These are phyloP conservation scores for Talaromyces atroroseus DNA, from an alignment of 2,329 filamentous ascomycete species.

Conservation along the genomic window DNA sequence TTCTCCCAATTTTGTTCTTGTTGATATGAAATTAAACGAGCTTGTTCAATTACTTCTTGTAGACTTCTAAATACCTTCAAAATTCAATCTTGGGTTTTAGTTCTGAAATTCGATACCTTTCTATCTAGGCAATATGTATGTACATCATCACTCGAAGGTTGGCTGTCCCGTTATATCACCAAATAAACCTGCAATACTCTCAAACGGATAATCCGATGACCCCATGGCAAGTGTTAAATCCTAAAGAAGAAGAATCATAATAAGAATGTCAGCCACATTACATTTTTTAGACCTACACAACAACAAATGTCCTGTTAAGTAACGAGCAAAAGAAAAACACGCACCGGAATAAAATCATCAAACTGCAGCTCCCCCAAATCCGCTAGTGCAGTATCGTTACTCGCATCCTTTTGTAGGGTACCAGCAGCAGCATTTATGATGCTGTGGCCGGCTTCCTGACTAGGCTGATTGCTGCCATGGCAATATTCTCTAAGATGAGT, in stretches of 20 bases:
- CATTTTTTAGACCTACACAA: too few species aligned
- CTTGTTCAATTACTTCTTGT: background rate
- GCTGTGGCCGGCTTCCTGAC: background rate
- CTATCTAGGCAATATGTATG: background rate
- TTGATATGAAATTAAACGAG: background rate
- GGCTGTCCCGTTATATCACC: slow-evolving; percentile 22
- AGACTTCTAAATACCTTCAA: background rate
- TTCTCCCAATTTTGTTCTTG: background rate
- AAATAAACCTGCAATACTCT: slow-evolving; percentile 31
- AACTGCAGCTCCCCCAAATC: slow-evolving; percentile 13
- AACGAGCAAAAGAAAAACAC: background rate
- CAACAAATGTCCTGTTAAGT: background rate
- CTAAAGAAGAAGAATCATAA: too few species aligned
- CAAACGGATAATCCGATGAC: slow-evolving; percentile 33
- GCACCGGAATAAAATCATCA: slow-evolving; percentile 20
- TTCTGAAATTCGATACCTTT: background rate
- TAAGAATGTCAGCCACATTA: background rate
- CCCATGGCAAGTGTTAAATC: slow-evolving; percentile 33
- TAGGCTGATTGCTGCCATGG: slow-evolving; percentile 13
- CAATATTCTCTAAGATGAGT: slow-evolving; percentile 29
- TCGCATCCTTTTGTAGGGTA: slow-evolving; percentile 10
- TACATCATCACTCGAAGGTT: background rate
- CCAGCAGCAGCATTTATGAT: slow-evolving; percentile 9
- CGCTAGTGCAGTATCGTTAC: slow-evolving; percentile 17
- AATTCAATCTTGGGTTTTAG: background rate